Evolutionary conservation across 495 filamentous ascomycete genomes (phyloP).

Genomic region (Terfezia boudieri): DNA sequence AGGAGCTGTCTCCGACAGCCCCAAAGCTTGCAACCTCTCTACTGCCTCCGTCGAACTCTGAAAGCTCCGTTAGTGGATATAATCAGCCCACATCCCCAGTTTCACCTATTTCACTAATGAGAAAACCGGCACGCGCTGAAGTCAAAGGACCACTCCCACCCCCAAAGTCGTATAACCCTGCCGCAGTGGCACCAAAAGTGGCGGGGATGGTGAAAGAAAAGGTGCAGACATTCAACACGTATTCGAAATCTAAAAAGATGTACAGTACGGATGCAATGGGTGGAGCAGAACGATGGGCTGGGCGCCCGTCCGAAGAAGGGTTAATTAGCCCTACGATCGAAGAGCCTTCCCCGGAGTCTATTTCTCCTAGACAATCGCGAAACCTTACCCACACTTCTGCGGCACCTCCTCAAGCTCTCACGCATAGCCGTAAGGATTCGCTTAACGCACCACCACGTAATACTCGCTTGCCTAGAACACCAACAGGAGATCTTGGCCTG

Average conservation of each 20-base stretch:
- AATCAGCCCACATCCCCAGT: conserved; percentile 6
- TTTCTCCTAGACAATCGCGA: conserved; percentile 16
- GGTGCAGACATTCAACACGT: background rate
- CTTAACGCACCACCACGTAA: conserved; percentile 10
- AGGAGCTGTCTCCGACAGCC: conserved; percentile 13
- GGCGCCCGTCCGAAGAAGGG: conserved; percentile 8
- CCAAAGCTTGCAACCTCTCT: conserved; percentile 16
- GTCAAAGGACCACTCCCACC: conserved; percentile 17
- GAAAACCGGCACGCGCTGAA: conserved; percentile 6
- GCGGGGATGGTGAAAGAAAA: background rate
- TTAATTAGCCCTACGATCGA: conserved; percentile 7
- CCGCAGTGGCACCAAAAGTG: conserved; percentile 4
- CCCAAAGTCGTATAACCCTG: conserved; percentile 16
- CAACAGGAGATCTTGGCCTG: conserved; percentile 10
- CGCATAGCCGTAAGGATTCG: conserved; percentile 13
- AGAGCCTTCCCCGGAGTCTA: conserved; percentile 6
- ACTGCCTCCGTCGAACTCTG: background rate
- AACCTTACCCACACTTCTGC: conserved; percentile 14
- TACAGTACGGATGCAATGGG: background rate
- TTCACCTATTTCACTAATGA: background rate
- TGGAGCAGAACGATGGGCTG: conserved; percentile 15
- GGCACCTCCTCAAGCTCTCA: conserved; percentile 9
- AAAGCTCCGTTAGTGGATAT: conserved; percentile 9
- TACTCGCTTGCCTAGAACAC: conserved; percentile 10
- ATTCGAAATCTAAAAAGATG: background rate